A percentile compares a stretch with the other conserved stretches of the same genome.
phyloP scores from a whole-genome alignment of 306 rosid genomes.

The Rosa persica region DNA sequence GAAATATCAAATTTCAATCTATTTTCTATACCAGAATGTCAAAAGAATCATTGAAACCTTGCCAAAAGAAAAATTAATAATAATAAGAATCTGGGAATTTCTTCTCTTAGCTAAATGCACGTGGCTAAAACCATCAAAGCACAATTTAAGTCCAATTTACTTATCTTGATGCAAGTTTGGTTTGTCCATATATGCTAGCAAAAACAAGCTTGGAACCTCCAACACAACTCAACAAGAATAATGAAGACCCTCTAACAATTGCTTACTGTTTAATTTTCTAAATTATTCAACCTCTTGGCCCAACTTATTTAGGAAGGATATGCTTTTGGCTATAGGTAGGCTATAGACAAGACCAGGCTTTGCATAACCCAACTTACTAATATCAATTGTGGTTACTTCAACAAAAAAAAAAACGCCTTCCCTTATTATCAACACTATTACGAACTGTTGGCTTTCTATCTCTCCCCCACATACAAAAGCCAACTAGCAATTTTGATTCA shows the following conservation, averaged over 20 bases:
- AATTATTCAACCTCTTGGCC: background rate
- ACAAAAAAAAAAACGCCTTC: background rate
- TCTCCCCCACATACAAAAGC: conserved; percentile 52
- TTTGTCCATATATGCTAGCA: conserved; percentile 4
- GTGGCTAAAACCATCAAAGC: background rate
- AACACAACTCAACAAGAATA: background rate
- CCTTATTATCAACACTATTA: background rate
- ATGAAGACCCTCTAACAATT: background rate
- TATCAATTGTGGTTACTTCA: too few relatives aligned
- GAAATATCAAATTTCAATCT: background rate
- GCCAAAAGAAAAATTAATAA: too few relatives aligned
- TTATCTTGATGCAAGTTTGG: background rate
- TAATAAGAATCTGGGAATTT: background rate
- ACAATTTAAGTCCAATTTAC: conserved; percentile 8
- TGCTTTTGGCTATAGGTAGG: background rate
- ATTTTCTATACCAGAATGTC: background rate
- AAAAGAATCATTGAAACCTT: background rate
- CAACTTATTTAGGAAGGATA: conserved; percentile 1
- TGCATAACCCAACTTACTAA: background rate
- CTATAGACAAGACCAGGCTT: conserved; percentile 4
- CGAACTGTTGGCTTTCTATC: conserved; percentile 24
- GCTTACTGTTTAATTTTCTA: background rate
- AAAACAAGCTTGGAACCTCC: background rate
- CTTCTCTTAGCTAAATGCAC: background rate
- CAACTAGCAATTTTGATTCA: conserved; percentile 90